Evolutionary conservation across 306 rosid species (phyloP), one percentile per base, ranked within the genome.

Genomic region (Quercus robur): DNA sequence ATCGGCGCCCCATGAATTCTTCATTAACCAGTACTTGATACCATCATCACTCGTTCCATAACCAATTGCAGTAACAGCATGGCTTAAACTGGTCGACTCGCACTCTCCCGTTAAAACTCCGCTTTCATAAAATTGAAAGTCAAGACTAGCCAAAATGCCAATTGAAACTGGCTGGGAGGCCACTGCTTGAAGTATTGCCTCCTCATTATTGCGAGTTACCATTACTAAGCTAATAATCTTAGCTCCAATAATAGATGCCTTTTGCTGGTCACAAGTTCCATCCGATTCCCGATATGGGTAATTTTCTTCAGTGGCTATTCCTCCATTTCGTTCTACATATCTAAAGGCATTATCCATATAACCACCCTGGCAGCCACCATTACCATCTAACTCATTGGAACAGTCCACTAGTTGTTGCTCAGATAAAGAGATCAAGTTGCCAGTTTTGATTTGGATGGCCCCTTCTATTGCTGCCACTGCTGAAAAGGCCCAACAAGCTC

Each of bases 51-150:
- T 38, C 10, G 44, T 59, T 18, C 75, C 82, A 69, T 77, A 86
- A 2, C 86, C 89, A 25, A 83, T 33, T 8, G 6, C 23, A 6
- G 83, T 62, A 3, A 86, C 85, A 7, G 58, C 85, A 38, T 83
- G 89, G 80, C 54, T 63, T 1, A 44, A 38, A 0, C 0, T 0
- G 5, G 55, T 61, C 18, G 41, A 33, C 41, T 71, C 85, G 19
- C 85, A 83, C 3, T 58, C 33, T 1, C 33, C 33, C 2, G 1
- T 0, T n/a, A 80, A 86, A 18, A 83, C 63, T 5, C 85, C 81
- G 3, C 13, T 70, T 0, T 2, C 1, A 73, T 81, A 81, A 0
- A 17, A 1, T 4, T 2, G n/a, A 12, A 81, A 81, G 5, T 31
- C 75, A 1, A 0, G 0, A 5, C 74, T 72, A 0, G 4, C 1